Percentiles rank a stretch among this genome's conserved stretches.
Conservation (phyloP, 495 filamentous ascomycete genomes). For the Tuber melanosporum region DNA sequence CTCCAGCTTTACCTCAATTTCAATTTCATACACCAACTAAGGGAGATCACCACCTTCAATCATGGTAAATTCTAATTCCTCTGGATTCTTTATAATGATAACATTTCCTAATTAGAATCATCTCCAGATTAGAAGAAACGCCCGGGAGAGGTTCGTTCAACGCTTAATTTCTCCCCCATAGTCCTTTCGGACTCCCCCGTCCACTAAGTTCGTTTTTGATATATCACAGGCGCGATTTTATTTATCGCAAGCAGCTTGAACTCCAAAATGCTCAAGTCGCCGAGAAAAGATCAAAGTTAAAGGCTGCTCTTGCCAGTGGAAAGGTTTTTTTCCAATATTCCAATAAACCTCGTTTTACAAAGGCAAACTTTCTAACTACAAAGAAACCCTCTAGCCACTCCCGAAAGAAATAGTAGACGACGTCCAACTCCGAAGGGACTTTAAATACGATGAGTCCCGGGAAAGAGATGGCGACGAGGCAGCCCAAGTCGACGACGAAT, state of each 20-base stretch:
- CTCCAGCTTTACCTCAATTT: not conserved
- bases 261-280: slow-evolving; percentile 88
- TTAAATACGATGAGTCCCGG: slow-evolving; percentile 82
- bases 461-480: slow-evolving; percentile 58
- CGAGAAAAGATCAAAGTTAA: slow-evolving; percentile 80
- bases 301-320: slow-evolving; percentile 72
- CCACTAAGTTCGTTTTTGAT: not conserved
- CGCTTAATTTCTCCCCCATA: not conserved
- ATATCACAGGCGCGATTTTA: slow-evolving; percentile 69
- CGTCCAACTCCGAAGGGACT: slow-evolving; percentile 74
- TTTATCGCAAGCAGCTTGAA: slow-evolving; percentile 63
- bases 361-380: not conserved
- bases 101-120: slow-evolving; percentile 6
- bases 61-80: not conserved
- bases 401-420: slow-evolving; percentile 85
- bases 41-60: not conserved
- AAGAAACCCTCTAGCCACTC: slow-evolving; percentile 59
- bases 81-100: not conserved
- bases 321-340: slow-evolving; percentile 21
- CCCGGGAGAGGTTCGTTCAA: slow-evolving; percentile 35
- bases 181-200: not conserved
- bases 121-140: slow-evolving; percentile 38
- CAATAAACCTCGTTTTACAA: not conserved
- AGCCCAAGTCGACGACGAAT: slow-evolving; percentile 91
- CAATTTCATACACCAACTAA: not conserved